These are phyloP conservation scores for Salvia miltiorrhiza DNA, from an alignment of 257 asterid species.

Conservation along the genomic window DNA sequence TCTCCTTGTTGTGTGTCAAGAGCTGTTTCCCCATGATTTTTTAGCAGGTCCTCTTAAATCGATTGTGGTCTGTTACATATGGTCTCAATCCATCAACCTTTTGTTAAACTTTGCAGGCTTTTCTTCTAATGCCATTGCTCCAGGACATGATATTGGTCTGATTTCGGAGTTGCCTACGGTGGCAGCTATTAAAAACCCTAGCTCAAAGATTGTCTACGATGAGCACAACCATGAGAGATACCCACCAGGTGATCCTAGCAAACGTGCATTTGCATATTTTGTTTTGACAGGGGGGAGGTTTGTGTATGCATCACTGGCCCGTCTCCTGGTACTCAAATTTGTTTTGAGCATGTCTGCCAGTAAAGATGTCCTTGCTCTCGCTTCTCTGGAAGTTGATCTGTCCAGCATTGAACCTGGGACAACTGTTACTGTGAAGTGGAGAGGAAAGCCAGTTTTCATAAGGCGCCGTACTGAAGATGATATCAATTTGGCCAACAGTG, in stretches of 20 bases:
- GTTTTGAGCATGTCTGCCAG: slow-evolving; percentile 73
- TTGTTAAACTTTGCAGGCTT: slow-evolving; percentile 47
- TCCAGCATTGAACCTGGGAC: slow-evolving; percentile 62
- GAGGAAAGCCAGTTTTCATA: slow-evolving; percentile 74
- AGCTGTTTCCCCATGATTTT: neutral
- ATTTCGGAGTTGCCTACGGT: slow-evolving; percentile 49
- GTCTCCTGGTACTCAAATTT: slow-evolving; percentile 56
- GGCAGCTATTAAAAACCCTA: slow-evolving; percentile 59
- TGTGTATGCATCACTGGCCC: slow-evolving; percentile 57
- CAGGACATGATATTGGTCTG: slow-evolving; percentile 42
- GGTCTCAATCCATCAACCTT: neutral
- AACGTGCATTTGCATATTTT: slow-evolving; percentile 34
- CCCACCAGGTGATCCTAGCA: slow-evolving; percentile 58
- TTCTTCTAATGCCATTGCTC: slow-evolving; percentile 46
- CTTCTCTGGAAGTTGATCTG: slow-evolving; percentile 62
- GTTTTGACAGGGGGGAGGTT: slow-evolving; percentile 72
- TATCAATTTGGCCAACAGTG: slow-evolving; percentile 53
- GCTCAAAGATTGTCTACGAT: slow-evolving; percentile 50
- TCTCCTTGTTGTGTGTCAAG: neutral
- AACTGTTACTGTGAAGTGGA: slow-evolving; percentile 71
- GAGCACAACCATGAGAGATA: slow-evolving; percentile 58
- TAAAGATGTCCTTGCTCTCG: slow-evolving; percentile 67
- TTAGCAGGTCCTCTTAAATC: neutral
- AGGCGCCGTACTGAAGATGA: slow-evolving; percentile 58
- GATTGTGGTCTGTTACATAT: neutral